These are phyloP conservation scores for Arxiozyma heterogenica DNA, from an alignment of 1,139 yeast genomes.

Conservation along the genomic window DNA sequence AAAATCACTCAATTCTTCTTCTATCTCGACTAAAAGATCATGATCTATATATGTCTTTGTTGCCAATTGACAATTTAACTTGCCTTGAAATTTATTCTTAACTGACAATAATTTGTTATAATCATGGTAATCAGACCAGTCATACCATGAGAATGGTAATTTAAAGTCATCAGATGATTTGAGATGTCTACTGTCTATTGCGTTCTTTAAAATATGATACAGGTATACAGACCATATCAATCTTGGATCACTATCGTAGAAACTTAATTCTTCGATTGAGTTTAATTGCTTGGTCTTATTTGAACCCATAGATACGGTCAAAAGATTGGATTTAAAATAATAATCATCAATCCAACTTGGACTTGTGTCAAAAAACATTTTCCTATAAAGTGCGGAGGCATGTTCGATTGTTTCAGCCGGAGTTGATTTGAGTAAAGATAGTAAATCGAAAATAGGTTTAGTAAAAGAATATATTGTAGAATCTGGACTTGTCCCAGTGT, in stretches of 20 bases:
- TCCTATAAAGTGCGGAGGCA: constrained; percentile 11
- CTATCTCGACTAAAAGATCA: constrained; percentile 7
- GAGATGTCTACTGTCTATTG: neutral
- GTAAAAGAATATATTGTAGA: neutral
- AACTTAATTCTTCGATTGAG: constrained; percentile 13
- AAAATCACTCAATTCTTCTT: constrained; percentile 10
- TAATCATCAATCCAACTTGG: constrained; percentile 17
- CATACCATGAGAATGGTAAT: constrained; percentile 25
- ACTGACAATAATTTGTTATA: constrained; percentile 18
- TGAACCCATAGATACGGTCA: constrained; percentile 14
- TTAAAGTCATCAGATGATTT: constrained; percentile 1
- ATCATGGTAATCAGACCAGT: constrained; percentile 21
- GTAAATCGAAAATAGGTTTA: neutral
- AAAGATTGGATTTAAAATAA: constrained; percentile 13
- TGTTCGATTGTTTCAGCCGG: neutral
- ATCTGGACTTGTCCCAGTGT: neutral
- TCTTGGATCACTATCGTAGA: constrained; percentile 24
- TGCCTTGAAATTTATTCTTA: constrained; percentile 6
- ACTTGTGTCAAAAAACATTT: constrained; percentile 14
- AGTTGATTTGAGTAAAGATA: neutral
- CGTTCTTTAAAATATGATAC: constrained; percentile 7
- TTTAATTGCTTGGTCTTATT: constrained; percentile 9
- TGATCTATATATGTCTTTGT: constrained; percentile 13
- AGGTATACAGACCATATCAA: constrained; percentile 20
- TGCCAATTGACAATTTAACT: constrained; percentile 12